Conservation (phyloP, 169 alveolate genomes). For the Ichthyophthirius multifiliis region DNA sequence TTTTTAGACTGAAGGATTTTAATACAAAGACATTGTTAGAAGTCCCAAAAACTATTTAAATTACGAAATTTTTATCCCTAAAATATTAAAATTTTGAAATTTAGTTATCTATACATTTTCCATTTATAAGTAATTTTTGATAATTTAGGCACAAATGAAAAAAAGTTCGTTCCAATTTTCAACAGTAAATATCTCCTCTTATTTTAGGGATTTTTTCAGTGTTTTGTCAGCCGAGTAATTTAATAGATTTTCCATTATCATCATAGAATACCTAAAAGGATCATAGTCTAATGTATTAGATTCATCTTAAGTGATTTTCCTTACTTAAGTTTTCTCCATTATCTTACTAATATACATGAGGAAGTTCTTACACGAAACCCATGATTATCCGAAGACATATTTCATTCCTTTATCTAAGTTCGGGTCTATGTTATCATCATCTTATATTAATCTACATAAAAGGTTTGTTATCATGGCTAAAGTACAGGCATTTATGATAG, state of each 20-base stretch:
- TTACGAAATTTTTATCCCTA: not conserved
- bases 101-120: not conserved
- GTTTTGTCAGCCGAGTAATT: not conserved
- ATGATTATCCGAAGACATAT: conserved; percentile 1
- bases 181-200: not conserved
- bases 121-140: not conserved
- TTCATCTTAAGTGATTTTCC: not conserved
- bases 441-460: not conserved
- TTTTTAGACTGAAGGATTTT: not conserved
- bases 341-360: not conserved
- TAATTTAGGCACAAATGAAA: not conserved
- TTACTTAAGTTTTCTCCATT: not conserved
- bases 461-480: not conserved
- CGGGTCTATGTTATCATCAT: not conserved
- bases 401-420: not conserved
- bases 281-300: not conserved
- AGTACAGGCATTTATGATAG: not conserved
- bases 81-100: not conserved
- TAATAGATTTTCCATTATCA: not conserved
- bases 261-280: not conserved
- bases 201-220: not conserved
- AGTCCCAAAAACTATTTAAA: not conserved
- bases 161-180: not conserved
- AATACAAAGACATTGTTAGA: not conserved
- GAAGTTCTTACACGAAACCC: not conserved